phyloP scores from a whole-genome alignment of 257 asterid genomes.

The Solanum gandarillasii region DNA sequence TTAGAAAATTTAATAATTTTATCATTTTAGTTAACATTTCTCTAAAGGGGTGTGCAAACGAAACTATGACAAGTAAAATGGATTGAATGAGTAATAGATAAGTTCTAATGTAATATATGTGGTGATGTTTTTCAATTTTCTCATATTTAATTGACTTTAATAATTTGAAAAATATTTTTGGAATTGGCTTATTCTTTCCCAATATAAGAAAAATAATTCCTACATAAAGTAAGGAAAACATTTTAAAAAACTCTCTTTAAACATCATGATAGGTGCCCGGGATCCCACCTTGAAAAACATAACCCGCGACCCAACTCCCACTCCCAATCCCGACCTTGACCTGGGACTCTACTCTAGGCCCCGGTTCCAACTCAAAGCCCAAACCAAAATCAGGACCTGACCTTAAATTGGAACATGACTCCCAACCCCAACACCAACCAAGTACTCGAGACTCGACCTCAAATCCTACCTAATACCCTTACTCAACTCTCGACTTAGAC shows the following conservation, averaged over 20 bases:
- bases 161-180: too few species aligned
- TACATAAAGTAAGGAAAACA: too few species aligned
- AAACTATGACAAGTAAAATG: background rate
- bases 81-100: background rate
- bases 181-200: too few species aligned
- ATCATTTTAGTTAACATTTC: background rate
- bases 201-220: background rate
- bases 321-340: background rate
- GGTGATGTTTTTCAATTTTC: too few species aligned
- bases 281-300: too few species aligned
- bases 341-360: too few species aligned
- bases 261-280: background rate
- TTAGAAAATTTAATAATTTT: too few species aligned
- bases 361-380: too few species aligned
- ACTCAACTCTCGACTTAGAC: background rate
- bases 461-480: background rate
- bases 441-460: background rate
- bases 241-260: too few species aligned
- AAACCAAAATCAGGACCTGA: background rate
- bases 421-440: background rate
- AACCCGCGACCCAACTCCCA: background rate
- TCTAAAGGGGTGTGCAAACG: too few species aligned
- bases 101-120: background rate
- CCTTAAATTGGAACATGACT: background rate
- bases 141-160: too few species aligned